phyloP scores from a whole-genome alignment of 495 filamentous ascomycete genomes.

The Parachaetomium inaequale region DNA sequence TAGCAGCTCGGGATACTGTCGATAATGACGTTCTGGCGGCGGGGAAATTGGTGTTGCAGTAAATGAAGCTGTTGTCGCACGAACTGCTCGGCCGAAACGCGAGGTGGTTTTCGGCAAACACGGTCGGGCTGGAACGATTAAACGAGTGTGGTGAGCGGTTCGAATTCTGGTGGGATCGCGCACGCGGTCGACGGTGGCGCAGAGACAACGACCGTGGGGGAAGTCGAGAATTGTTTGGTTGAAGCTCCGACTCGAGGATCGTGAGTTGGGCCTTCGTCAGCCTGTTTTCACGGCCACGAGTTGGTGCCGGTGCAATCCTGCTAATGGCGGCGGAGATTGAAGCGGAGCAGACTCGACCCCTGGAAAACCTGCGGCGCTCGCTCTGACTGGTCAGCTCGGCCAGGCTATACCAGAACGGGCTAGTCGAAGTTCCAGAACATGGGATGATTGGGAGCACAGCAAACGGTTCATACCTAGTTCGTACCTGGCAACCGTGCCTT shows the following conservation, averaged over 20 bases:
- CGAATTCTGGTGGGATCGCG: neutral
- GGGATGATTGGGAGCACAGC: neutral
- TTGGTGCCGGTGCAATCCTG: conserved; percentile 2
- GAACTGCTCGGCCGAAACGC: conserved; percentile 17
- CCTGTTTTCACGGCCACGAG: conserved; percentile 14
- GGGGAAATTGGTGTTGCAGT: neutral
- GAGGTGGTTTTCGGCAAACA: neutral
- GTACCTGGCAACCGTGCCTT: conserved; percentile 5
- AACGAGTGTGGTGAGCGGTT: conserved; percentile 11
- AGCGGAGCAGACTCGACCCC: conserved; percentile 4
- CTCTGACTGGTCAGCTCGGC: conserved; percentile 11
- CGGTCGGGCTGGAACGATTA: neutral
- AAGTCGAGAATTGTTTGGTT: neutral
- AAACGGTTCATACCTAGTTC: conserved; percentile 2
- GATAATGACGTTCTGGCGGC: conserved; percentile 6
- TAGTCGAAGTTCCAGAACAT: conserved; percentile 15
- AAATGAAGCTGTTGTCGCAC: conserved; percentile 21
- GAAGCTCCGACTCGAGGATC: neutral
- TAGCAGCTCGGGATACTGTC: conserved; percentile 16
- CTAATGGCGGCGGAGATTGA: conserved; percentile 10
- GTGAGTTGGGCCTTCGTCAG: conserved; percentile 10
- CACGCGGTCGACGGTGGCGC: neutral
- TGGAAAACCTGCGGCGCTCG: neutral
- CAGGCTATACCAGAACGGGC: conserved; percentile 10
- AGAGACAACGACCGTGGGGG: neutral